Conservation (phyloP, 441 rosid species). For the Aquilaria agallochum region DNA sequence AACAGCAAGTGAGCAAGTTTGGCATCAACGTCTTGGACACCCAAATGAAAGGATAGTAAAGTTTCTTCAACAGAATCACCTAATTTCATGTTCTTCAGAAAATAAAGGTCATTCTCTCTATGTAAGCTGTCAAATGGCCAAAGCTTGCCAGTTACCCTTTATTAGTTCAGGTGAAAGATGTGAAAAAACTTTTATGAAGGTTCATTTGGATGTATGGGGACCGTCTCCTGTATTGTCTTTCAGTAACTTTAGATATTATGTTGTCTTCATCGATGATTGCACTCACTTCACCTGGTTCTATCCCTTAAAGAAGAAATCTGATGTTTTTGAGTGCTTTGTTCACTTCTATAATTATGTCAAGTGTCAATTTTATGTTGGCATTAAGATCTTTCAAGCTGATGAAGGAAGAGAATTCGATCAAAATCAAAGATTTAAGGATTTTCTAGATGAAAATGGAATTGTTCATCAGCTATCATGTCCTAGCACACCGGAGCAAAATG, state of each 20-base stretch:
- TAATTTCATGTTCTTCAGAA: background rate
- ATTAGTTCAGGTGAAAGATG: background rate
- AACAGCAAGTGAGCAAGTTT: background rate
- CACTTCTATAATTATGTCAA: background rate
- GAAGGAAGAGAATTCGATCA: background rate
- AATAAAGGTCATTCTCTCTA: background rate
- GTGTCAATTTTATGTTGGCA: background rate
- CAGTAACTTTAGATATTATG: background rate
- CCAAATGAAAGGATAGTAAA: background rate
- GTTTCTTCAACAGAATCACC: background rate
- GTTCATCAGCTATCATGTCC: background rate
- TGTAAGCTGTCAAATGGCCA: background rate
- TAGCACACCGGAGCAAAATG: background rate
- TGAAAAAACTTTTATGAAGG: background rate
- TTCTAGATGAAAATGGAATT: background rate
- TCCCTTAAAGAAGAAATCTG: background rate
- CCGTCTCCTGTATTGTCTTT: background rate
- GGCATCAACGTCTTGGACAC: background rate
- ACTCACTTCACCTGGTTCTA: background rate
- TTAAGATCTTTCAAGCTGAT: background rate
- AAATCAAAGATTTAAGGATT: background rate
- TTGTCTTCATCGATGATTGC: slow-evolving; percentile 1
- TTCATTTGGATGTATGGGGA: background rate
- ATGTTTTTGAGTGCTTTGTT: background rate
- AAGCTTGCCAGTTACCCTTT: background rate